These are phyloP conservation scores for Penicillium herquei DNA, from an alignment of 495 filamentous ascomycete species.

Conservation along the genomic window DNA sequence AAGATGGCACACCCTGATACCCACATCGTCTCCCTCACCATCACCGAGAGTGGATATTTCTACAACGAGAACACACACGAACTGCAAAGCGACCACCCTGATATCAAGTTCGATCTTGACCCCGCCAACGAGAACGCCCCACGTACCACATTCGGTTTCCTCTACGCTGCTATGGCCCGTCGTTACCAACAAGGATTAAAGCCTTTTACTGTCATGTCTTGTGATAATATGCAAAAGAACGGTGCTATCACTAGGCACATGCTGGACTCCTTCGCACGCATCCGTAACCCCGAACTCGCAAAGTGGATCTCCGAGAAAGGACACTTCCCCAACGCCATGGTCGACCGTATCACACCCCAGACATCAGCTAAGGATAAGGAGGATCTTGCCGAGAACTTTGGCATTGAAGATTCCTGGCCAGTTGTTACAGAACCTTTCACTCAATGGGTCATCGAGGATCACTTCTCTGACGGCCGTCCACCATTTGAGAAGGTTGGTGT, in stretches of 20 bases:
- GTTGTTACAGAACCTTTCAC: constrained; percentile 51
- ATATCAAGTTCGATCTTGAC: constrained; percentile 46
- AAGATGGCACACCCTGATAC: constrained; percentile 53
- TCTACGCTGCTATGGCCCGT: constrained; percentile 43
- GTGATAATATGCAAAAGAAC: constrained; percentile 54
- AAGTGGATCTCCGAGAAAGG: constrained; percentile 42
- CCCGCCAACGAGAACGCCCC: constrained; percentile 34
- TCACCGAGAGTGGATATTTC: constrained; percentile 53
- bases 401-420: constrained; percentile 46
- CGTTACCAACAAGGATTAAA: constrained; percentile 41
- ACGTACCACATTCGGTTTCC: constrained; percentile 47
- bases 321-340: constrained; percentile 51
- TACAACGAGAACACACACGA: constrained; percentile 53
- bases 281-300: constrained; percentile 41
- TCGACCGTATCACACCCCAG: constrained; percentile 50
- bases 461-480: constrained; percentile 47
- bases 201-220: constrained; percentile 51
- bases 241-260: constrained; percentile 49
- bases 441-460: constrained; percentile 51
- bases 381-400: constrained; percentile 35
- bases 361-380: constrained; percentile 39
- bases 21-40: constrained; percentile 50
- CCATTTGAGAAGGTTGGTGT: constrained; percentile 47
- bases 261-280: constrained; percentile 44
- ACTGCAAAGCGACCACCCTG: constrained; percentile 43